A percentile compares a stretch with the other conserved stretches of the same genome.
phyloP scores from a whole-genome alignment of 495 filamentous ascomycete species.

The Podospora bellae-mahoneyi region DNA sequence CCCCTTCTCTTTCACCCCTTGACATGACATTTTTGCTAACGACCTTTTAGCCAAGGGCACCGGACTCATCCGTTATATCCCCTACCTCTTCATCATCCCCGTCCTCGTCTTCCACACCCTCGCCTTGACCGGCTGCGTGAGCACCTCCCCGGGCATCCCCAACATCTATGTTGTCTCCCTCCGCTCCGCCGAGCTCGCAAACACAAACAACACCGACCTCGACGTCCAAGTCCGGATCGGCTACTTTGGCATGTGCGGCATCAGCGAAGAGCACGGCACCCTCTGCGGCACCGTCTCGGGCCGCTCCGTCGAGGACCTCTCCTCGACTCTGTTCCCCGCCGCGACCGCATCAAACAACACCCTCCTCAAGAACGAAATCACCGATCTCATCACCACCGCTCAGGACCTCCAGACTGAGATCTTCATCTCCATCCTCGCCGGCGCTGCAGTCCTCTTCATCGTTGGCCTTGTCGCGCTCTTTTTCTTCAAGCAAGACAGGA shows the following conservation, averaged over 20 bases:
- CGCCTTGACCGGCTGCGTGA: conserved; percentile 32
- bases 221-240: conserved; percentile 29
- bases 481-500: conserved; percentile 21
- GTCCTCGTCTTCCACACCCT: conserved; percentile 30
- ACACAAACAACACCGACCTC: conserved; percentile 19
- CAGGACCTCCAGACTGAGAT: conserved; percentile 26
- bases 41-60: conserved; percentile 6
- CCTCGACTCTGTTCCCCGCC: conserved; percentile 18
- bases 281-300: conserved; percentile 24
- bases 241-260: conserved; percentile 39
- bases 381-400: conserved; percentile 26
- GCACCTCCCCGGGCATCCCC: conserved; percentile 30
- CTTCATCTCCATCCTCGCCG: conserved; percentile 28
- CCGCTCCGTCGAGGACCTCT: conserved; percentile 15
- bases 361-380: conserved; percentile 15
- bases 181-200: conserved; percentile 9
- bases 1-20: neutral
- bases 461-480: conserved; percentile 34
- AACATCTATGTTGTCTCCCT: conserved; percentile 33
- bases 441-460: conserved; percentile 24
- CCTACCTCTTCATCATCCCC: conserved; percentile 29
- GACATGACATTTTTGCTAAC: conserved; percentile 16
- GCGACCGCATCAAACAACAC: conserved; percentile 3
- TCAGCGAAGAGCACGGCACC: conserved; percentile 20
- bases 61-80: conserved; percentile 21